Conservation (phyloP, 768 basidiomycete species). For the Pisolithus orientalis region DNA sequence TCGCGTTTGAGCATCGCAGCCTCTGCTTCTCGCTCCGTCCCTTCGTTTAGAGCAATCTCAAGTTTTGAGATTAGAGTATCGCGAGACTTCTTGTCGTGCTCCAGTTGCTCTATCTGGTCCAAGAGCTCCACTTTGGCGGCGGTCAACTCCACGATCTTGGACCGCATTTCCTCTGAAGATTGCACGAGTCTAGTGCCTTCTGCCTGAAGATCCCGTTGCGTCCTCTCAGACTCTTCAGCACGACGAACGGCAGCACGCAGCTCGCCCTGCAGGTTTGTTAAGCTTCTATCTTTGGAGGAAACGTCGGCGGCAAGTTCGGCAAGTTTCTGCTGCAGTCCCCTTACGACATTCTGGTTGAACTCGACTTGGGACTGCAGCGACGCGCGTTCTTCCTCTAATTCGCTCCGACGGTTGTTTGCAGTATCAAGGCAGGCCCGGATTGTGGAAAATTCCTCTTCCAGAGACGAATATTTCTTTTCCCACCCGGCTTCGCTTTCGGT, state of each 20-base stretch:
- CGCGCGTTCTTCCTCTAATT: slow-evolving; percentile 43
- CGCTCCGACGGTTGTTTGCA: slow-evolving; percentile 40
- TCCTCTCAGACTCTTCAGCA: slow-evolving; percentile 68
- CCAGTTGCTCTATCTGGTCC: slow-evolving; percentile 55
- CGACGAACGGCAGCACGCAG: slow-evolving; percentile 57
- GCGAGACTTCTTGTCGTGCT: slow-evolving; percentile 46
- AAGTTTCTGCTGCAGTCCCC: slow-evolving; percentile 56
- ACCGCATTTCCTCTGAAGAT: slow-evolving; percentile 79
- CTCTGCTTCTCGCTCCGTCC: slow-evolving; percentile 44
- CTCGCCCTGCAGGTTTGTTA: slow-evolving; percentile 61
- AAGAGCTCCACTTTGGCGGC: slow-evolving; percentile 61
- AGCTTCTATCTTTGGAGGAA: slow-evolving; percentile 44
- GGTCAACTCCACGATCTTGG: slow-evolving; percentile 79
- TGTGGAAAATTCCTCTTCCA: slow-evolving; percentile 36
- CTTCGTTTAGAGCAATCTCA: slow-evolving; percentile 52
- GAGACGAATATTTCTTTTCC: slow-evolving; percentile 40
- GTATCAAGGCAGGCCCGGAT: slow-evolving; percentile 39
- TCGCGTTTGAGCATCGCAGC: slow-evolving; percentile 40
- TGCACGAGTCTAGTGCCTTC: slow-evolving; percentile 77
- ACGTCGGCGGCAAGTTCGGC: slow-evolving; percentile 49
- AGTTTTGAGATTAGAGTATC: slow-evolving; percentile 57
- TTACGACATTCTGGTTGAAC: slow-evolving; percentile 39
- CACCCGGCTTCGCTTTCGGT: slow-evolving; percentile 42
- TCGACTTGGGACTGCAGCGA: slow-evolving; percentile 43
- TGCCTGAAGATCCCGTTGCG: slow-evolving; percentile 63